phyloP scores from a whole-genome alignment of 129 eudicot genomes.

The Tanacetum coccineum region DNA sequence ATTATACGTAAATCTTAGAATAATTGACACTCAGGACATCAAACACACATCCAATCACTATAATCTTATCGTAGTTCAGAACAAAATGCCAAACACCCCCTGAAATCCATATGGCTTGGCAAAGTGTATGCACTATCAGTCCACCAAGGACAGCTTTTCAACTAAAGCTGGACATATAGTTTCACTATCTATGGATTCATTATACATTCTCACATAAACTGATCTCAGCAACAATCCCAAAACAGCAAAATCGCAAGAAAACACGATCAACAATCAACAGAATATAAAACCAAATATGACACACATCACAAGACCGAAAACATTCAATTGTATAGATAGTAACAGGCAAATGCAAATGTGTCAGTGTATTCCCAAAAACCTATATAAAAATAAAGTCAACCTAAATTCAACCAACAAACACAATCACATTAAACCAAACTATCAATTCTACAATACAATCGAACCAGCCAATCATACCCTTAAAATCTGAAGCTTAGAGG shows the following conservation, averaged over 20 bases:
- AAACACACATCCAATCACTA: no score
- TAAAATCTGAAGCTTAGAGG: conserved; percentile 89
- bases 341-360: conserved; percentile 22
- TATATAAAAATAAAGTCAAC: conserved; percentile 19
- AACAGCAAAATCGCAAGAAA: not conserved
- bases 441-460: not conserved
- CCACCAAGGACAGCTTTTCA: no score
- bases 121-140: no score
- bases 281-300: conserved; percentile 12
- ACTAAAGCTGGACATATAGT: no score
- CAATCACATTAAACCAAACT: conserved; percentile 9
- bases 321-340: conserved; percentile 13
- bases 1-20: no score
- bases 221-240: no score
- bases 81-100: no score
- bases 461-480: conserved; percentile 61
- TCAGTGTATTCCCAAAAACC: conserved; percentile 22
- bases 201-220: no score
- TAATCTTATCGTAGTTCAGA: no score
- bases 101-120: no score
- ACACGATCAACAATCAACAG: not conserved
- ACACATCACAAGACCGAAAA: conserved; percentile 17
- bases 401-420: conserved; percentile 22
- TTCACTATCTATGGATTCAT: no score
- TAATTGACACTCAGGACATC: no score